Base-by-base conservation (phyloP, 2,329 filamentous ascomycete species). In the Ophiocordyceps sinensis region DNA sequence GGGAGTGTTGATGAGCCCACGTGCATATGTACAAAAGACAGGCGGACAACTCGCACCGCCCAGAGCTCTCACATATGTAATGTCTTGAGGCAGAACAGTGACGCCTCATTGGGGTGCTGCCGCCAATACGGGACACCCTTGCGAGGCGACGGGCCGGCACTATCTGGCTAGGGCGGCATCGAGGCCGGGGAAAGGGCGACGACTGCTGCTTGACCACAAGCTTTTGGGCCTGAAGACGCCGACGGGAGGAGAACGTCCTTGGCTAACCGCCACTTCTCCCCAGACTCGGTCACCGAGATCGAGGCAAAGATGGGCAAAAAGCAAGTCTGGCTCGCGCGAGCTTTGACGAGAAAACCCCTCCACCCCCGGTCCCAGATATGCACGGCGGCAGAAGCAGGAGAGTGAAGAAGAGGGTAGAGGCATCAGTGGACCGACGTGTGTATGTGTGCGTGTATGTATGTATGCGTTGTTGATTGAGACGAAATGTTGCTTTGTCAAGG, bases 151-250 rank as follows among this genome's bases (percentile, higher is more conserved):
- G 31, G 23, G 32, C 41, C 37, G 34, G 40, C 43, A 41, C 39
- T 36, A 42, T 39, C 36, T 41, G 38, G 36, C 29, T 31, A 38
- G 34, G 41, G 44, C 41, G 21, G 29, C 37, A 46, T 44, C 41
- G 42, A 38, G 43, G 42, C 41, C 38, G 43, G 32, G 32, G 17
- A 34, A 34, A 13, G 32, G 32, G 32, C 32, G 32, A 34, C 17
- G 14, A 7, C 17, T 34, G 32, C 32, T 15, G n/a, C n/a, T n/a
- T n/a, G n/a, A n/a, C n/a, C n/a, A n/a, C n/a, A n/a, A n/a, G n/a
- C 14, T 14, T 15, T 34, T 15, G n/a, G n/a, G n/a, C n/a, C n/a
- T n/a, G n/a, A n/a, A n/a, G n/a, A n/a, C 17, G 15, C 34, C 9
- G 34, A 21, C 17, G 17, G n/a, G 34, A 21, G 17, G 11, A 19